Evolutionary conservation across 163 green algal species (phyloP).

Genomic region (Coccomyxa subellipsoidea): DNA sequence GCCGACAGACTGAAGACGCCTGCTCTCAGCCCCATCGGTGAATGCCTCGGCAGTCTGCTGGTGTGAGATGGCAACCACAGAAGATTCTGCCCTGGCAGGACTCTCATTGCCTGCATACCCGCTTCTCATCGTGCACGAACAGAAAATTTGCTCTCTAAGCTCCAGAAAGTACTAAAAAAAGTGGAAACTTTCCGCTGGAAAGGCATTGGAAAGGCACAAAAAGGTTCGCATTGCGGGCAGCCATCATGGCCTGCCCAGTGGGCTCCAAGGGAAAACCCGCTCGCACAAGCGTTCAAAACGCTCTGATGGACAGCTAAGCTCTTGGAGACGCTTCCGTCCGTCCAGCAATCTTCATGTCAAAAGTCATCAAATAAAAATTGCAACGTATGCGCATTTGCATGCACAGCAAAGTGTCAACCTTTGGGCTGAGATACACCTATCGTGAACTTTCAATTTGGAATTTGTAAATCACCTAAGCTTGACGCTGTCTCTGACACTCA

Average conservation of each 20-base stretch:
- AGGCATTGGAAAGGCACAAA: background rate
- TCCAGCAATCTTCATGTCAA: too few species aligned
- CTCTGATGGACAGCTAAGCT: background rate
- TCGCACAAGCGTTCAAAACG: background rate
- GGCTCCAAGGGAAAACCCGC: background rate
- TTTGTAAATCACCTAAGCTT: too few species aligned
- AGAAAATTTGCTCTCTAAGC: background rate
- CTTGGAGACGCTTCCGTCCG: too few species aligned
- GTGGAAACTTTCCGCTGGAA: too few species aligned
- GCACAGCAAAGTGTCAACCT: too few species aligned
- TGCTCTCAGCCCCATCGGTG: background rate
- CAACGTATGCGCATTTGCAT: too few species aligned
- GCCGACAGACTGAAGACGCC: background rate
- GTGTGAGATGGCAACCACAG: background rate
- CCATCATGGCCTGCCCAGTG: background rate
- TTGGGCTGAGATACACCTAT: too few species aligned
- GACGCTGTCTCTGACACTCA: too few species aligned
- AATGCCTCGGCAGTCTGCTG: background rate
- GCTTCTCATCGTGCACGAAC: background rate
- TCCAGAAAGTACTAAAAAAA: too few species aligned
- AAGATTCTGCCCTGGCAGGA: background rate
- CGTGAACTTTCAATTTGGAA: too few species aligned
- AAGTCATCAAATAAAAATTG: too few species aligned
- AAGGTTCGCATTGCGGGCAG: background rate
- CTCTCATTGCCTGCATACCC: background rate